Base-by-base conservation (phyloP, 768 basidiomycete genomes). In the Butyriboletus loyo region DNA sequence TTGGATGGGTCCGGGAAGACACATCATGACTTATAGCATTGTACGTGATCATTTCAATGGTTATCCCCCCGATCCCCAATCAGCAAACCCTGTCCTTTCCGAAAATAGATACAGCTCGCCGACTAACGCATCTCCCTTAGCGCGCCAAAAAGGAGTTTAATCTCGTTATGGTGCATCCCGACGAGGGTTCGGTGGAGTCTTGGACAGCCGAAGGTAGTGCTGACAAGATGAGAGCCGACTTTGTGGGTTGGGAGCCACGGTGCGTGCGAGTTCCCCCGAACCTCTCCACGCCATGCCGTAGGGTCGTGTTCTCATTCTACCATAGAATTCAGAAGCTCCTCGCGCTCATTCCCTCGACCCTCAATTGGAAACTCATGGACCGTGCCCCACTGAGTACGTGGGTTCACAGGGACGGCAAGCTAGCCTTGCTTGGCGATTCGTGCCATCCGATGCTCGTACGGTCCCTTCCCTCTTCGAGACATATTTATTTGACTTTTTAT, bases 1-100 rank as follows among this genome's bases (percentile, higher is more conserved):
- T 0, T 86, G 85, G 85, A 78, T 85, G 73, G 84, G 78, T 2
- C 81, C 83, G 0, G 49, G 69, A 2, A 52, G 74, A 6, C 78
- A 79, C 52, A 57, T 79, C 40, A 76, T 79, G 74, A 65, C 68
- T 1, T 78, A 77, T 43, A 69, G 62, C 30, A 75, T 80, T 19
- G 77, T 76, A 55, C 55, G 74, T 66, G 22, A 21, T 42, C n/a
- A n/a, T n/a, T 37, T 7, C 34, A 4, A 0, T 14, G 13, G 25
- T 10, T 30, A 4, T 19, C 27, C 47, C 3, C 19, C 15, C n/a
- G n/a, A 45, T 49, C 25, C 5, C 32, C 15, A 11, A 34, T 8
- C 14, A 31, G 9, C 24, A 13, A 6, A 14, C 19, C 25, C 24
- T 27, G 7, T 14, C n/a, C n/a, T n/a, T 9, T 9, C 28, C 8